Evolutionary conservation across 768 basidiomycete genomes (phyloP).

Genomic region (Coprinopsis cinerea): DNA sequence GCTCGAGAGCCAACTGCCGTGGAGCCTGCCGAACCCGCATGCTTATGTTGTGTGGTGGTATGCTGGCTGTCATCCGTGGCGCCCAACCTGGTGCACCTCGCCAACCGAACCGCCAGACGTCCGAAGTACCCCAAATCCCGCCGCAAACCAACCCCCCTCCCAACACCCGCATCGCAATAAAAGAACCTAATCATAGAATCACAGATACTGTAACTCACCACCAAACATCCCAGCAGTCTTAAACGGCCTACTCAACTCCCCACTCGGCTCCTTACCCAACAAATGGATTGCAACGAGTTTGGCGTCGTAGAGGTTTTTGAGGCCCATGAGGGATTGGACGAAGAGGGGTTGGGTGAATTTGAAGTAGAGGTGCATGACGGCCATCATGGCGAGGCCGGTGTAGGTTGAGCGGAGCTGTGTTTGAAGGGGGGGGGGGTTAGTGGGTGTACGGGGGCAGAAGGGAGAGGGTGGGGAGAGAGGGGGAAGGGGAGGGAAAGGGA

Average conservation of each 20-base stretch:
- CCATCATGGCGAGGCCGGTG: conserved; percentile 83
- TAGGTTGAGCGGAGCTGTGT: conserved; percentile 57
- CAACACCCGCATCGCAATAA: no score
- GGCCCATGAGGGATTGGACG: conserved; percentile 91
- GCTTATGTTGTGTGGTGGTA: no score
- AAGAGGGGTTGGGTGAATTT: conserved; percentile 96
- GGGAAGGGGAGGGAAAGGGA: background rate
- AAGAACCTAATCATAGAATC: background rate
- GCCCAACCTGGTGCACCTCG: no score
- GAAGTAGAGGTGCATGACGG: conserved; percentile 89
- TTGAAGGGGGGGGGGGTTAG: background rate
- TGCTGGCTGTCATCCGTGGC: no score
- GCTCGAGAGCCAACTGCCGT: no score
- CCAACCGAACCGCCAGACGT: no score
- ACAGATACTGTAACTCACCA: conserved; percentile 1
- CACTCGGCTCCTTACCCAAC: conserved; percentile 24
- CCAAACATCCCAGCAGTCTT: conserved; percentile 11
- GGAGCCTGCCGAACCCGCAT: no score
- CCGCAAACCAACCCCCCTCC: background rate
- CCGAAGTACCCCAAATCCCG: background rate
- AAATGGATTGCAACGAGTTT: conserved; percentile 81
- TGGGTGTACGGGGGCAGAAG: background rate
- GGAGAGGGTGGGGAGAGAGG: background rate
- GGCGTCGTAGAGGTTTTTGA: conserved; percentile 86
- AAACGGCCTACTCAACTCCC: conserved; percentile 9